A percentile compares a stretch with the other conserved stretches of the same genome.
Conservation (phyloP, 1,139 yeast genomes). For the Ogataea hybrid region DNA sequence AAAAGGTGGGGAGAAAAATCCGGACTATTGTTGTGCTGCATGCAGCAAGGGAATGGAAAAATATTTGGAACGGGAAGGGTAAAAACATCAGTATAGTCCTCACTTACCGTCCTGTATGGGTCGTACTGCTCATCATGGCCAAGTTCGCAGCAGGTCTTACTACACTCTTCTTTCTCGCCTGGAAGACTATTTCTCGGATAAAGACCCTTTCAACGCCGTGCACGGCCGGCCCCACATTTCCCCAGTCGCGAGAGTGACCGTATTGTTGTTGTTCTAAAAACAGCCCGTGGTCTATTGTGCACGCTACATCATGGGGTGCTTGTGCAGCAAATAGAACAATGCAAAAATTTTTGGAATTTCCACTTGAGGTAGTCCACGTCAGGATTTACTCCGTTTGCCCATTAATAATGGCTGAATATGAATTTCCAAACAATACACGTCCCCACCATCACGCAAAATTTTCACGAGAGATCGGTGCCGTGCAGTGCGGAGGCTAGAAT, state of each 20-base stretch:
- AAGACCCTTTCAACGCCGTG: neutral
- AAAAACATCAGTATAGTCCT: neutral
- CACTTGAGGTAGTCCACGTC: neutral
- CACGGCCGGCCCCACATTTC: constrained; percentile 5
- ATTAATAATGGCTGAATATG: neutral
- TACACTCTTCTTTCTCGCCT: neutral
- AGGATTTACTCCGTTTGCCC: constrained; percentile 1
- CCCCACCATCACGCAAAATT: constrained; percentile 8
- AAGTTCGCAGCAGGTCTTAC: too few relatives aligned
- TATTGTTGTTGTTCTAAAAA: neutral
- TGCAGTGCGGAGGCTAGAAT: constrained; percentile 3
- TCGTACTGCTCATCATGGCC: too few relatives aligned
- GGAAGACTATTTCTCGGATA: neutral
- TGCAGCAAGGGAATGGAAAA: constrained; percentile 1
- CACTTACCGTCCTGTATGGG: too few relatives aligned
- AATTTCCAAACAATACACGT: constrained; percentile 1
- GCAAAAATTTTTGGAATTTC: neutral
- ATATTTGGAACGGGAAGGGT: neutral
- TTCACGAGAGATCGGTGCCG: neutral
- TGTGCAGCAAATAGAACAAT: neutral
- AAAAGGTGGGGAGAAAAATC: constrained; percentile 10
- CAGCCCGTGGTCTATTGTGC: neutral
- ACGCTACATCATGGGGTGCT: neutral
- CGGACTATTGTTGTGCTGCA: constrained; percentile 9
- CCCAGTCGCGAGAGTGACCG: neutral